Conservation (phyloP, 2,329 filamentous ascomycete genomes). For the Alternaria longipes region DNA sequence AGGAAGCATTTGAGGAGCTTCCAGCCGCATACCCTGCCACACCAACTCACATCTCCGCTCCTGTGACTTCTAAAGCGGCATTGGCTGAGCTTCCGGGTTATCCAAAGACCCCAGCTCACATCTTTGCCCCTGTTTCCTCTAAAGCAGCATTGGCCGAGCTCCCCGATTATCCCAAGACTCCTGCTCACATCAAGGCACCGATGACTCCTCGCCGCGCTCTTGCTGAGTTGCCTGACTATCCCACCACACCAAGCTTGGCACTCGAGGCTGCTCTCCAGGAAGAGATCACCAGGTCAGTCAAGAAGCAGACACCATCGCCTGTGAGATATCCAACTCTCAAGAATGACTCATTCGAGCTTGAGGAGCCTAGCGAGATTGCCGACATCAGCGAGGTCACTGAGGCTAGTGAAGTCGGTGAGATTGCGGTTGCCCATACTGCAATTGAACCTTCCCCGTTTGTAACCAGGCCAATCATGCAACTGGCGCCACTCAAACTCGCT, state of each 20-base stretch:
- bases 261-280: slow-evolving; percentile 39
- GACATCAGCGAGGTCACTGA: slow-evolving; percentile 28
- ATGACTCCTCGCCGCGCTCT: slow-evolving; percentile 31
- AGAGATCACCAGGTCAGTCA: slow-evolving; percentile 37
- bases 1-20: slow-evolving; percentile 27
- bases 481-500: slow-evolving; percentile 28
- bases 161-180: slow-evolving; percentile 36
- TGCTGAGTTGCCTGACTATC: slow-evolving; percentile 35
- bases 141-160: slow-evolving; percentile 27
- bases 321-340: slow-evolving; percentile 17
- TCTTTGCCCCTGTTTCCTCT: slow-evolving; percentile 16
- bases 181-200: slow-evolving; percentile 32
- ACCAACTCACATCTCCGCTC: slow-evolving; percentile 19
- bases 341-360: slow-evolving; percentile 23
- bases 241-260: slow-evolving; percentile 33
- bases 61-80: slow-evolving; percentile 15
- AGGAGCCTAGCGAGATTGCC: slow-evolving; percentile 18
- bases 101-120: slow-evolving; percentile 32
- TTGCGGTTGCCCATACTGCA: slow-evolving; percentile 23
- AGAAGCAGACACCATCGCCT: slow-evolving; percentile 39
- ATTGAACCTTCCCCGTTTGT: slow-evolving; percentile 19
- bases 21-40: slow-evolving; percentile 21
- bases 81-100: slow-evolving; percentile 33
- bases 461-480: slow-evolving; percentile 21
- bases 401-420: slow-evolving; percentile 22